Percentiles rank a stretch among this genome's conserved stretches.
These are phyloP conservation scores for Salvia sclarea DNA, from an alignment of 305 asterid genomes.

Conservation along the genomic window DNA sequence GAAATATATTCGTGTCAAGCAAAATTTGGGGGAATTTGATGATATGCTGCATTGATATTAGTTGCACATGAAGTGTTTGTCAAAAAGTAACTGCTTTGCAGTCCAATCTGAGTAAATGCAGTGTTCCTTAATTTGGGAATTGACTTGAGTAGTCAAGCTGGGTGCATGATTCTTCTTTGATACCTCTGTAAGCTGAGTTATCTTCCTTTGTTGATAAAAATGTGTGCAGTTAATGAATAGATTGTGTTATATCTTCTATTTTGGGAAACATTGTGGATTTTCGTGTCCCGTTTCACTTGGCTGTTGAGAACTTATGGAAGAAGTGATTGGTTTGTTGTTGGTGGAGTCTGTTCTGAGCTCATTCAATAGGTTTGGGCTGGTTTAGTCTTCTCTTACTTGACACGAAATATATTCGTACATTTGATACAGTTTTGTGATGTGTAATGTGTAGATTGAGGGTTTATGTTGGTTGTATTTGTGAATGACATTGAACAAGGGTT, in stretches of 20 bases:
- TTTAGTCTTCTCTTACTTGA: neutral
- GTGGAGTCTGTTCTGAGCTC: neutral
- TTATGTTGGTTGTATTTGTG: neutral
- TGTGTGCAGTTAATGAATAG: neutral
- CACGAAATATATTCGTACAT: neutral
- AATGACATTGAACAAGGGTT: neutral
- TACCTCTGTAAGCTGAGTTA: neutral
- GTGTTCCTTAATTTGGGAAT: neutral
- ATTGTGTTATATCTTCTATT: neutral
- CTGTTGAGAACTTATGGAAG: neutral
- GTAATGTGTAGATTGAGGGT: neutral
- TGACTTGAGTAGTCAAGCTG: neutral
- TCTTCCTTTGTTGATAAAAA: neutral
- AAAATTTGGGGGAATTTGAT: conserved; percentile 1
- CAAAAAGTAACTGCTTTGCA: neutral
- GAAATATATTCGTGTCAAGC: neutral
- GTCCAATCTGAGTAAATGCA: neutral
- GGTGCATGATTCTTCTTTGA: neutral
- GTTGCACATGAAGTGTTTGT: neutral
- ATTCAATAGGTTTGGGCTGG: neutral
- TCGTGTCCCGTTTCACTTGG: neutral
- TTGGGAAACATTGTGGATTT: neutral
- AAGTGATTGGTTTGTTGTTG: conserved; percentile 18
- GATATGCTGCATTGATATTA: neutral
- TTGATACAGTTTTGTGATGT: conserved; percentile 15